These are phyloP conservation scores for Neonectria coccinea DNA, from an alignment of 2,329 filamentous ascomycete species.

Conservation along the genomic window DNA sequence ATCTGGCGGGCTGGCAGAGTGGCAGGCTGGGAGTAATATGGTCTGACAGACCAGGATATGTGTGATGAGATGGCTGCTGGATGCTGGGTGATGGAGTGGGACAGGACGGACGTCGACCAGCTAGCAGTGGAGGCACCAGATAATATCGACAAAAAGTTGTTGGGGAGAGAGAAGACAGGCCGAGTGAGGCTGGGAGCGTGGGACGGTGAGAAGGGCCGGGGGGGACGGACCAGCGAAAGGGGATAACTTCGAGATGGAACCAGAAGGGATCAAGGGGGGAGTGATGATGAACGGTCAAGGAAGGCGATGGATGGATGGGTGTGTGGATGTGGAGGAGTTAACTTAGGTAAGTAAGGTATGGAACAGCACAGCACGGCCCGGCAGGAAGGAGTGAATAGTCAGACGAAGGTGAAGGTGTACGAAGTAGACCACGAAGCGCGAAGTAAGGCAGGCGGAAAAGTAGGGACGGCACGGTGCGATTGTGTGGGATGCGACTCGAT, in stretches of 20 bases:
- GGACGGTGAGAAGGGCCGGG: conserved; percentile 11
- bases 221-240: neutral
- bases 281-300: conserved; percentile 8
- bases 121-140: conserved; percentile 15
- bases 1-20: conserved; percentile 41
- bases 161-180: conserved; percentile 10
- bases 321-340: neutral
- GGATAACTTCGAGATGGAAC: conserved; percentile 4
- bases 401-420: conserved; percentile 1
- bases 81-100: conserved; percentile 37
- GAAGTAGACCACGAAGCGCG: neutral
- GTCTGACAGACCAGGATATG: conserved; percentile 46
- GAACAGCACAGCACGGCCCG: conserved; percentile 11
- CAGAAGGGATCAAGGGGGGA: conserved; percentile 4
- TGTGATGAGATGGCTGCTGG: conserved; percentile 28
- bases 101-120: conserved; percentile 21
- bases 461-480: conserved; percentile 24
- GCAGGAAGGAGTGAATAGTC: neutral
- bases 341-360: conserved; percentile 4
- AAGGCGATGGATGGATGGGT: neutral
- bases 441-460: conserved; percentile 18
- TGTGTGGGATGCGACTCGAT: conserved; percentile 27
- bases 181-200: conserved; percentile 2
- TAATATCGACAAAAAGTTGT: conserved; percentile 11
- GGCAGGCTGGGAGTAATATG: conserved; percentile 37